Conservation (phyloP, 1,139 yeast genomes). For the Yarrowia galli region DNA sequence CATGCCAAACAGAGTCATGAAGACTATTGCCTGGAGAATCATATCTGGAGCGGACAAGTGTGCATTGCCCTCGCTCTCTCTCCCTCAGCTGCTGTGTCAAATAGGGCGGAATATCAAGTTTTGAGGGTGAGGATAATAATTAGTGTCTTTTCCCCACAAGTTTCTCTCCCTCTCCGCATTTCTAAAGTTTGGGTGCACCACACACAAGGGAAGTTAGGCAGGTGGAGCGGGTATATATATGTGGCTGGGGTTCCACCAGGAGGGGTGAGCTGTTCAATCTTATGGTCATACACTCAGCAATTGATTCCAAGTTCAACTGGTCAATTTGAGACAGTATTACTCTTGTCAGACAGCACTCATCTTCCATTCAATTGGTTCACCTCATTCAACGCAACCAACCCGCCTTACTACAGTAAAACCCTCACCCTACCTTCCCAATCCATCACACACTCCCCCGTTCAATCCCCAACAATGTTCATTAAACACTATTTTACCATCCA, state of each 20-base stretch:
- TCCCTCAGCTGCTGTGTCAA: too few species aligned
- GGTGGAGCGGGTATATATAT: not conserved
- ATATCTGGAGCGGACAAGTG: not conserved
- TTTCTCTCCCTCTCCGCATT: slow-evolving; percentile 18
- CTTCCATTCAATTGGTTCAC: too few species aligned
- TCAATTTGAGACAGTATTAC: too few species aligned
- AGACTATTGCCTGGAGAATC: slow-evolving; percentile 20
- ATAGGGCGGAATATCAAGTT: too few species aligned
- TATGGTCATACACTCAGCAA: too few species aligned
- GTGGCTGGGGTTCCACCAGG: too few species aligned
- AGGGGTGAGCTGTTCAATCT: too few species aligned
- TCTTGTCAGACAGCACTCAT: too few species aligned
- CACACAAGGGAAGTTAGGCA: too few species aligned
- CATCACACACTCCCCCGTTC: not conserved
- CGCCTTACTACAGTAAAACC: too few species aligned
- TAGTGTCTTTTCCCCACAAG: slow-evolving; percentile 29
- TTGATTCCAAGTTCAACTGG: too few species aligned
- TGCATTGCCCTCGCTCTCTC: not conserved
- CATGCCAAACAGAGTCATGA: slow-evolving; percentile 16
- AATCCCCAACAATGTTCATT: slow-evolving; percentile 10
- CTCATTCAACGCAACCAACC: too few species aligned
- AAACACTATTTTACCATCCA: slow-evolving; percentile 7
- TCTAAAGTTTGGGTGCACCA: not conserved
- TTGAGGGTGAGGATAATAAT: slow-evolving; percentile 5
- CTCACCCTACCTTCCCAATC: not conserved